Percentiles rank a stretch among this genome's conserved stretches.
phyloP scores from a whole-genome alignment of 1,139 yeast genomes.

The Diutina siamensis region DNA sequence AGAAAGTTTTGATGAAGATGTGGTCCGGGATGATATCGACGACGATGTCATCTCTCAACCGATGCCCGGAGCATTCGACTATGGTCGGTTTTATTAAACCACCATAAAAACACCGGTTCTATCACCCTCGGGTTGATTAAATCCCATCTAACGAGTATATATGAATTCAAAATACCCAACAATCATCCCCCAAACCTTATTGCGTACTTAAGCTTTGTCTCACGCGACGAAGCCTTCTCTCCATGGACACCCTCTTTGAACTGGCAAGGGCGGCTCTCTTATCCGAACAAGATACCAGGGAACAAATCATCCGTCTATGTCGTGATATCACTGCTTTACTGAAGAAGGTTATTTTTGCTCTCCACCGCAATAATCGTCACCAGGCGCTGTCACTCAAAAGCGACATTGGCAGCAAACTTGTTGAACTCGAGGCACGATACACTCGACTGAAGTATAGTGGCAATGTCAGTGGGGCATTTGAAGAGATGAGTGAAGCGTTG shows the following conservation, averaged over 20 bases:
- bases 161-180: too few species aligned
- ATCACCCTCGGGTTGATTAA: too few species aligned
- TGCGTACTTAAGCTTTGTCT: too few species aligned
- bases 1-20: too few species aligned
- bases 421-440: constrained; percentile 10
- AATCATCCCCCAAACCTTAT: too few species aligned
- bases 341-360: constrained; percentile 27
- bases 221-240: too few species aligned
- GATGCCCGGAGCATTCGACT: not conserved
- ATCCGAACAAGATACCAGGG: constrained; percentile 21
- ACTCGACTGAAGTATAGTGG: constrained; percentile 9
- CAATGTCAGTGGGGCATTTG: constrained; percentile 18
- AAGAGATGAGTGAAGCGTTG: constrained; percentile 29
- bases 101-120: too few species aligned
- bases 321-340: constrained; percentile 27
- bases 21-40: not conserved
- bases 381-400: constrained; percentile 10
- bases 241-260: constrained; percentile 3
- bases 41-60: not conserved
- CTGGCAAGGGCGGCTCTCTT: not conserved
- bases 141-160: too few species aligned
- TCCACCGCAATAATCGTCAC: constrained; percentile 17
- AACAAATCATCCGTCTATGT: constrained; percentile 22
- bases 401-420: not conserved
- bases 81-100: too few species aligned